Evolutionary conservation across 805 yeast species (phyloP), one percentile per base, ranked within the genome.

Genomic region (Candida endomychidarum): DNA sequence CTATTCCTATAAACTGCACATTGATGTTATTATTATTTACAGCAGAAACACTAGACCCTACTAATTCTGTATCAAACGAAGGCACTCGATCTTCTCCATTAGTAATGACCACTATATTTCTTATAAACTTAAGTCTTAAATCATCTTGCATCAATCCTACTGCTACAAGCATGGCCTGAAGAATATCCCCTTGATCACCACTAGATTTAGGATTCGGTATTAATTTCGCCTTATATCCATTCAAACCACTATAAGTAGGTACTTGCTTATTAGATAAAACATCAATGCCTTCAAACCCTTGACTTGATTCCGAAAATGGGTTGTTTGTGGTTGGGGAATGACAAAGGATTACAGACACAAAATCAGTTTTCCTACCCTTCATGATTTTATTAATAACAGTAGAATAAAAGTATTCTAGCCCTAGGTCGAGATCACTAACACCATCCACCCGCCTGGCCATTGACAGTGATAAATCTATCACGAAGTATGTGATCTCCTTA

Each of bases 391-490:
- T 43, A 1, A 63, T 51, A 7, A 45, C 22, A n/a, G 12, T 48
- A 34, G 69, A 70, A 29, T 63, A 60, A 12, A 77, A 61, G 43
- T 74, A 77, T 16, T 57, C 54, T 42, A 72, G 46, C 5, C 70
- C 67, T n/a, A 53, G 12, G 6, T 35, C 38, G 19, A 35, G 12
- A 5, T 35, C 38, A 26, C 11, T 34, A 15, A 16, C 37, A 3
- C 30, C 37, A 25, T 14, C 28, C 6, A 2, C 17, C 3, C n/a
- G 14, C 21, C 18, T 12, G 12, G 18, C 8, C 38, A 35, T 35
- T 15, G 38, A 35, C 38, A 26, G 32, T 14, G 76, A 68, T 10
- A 72, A 58, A 52, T 81, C 86, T 11, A 77, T 65, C 8, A 79
- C 63, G 47, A 73, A 77, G 1, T 65, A 58, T 0, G 80, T 74